These are phyloP conservation scores for Phialophora expanda DNA, from an alignment of 2,329 filamentous ascomycete species.

Conservation along the genomic window DNA sequence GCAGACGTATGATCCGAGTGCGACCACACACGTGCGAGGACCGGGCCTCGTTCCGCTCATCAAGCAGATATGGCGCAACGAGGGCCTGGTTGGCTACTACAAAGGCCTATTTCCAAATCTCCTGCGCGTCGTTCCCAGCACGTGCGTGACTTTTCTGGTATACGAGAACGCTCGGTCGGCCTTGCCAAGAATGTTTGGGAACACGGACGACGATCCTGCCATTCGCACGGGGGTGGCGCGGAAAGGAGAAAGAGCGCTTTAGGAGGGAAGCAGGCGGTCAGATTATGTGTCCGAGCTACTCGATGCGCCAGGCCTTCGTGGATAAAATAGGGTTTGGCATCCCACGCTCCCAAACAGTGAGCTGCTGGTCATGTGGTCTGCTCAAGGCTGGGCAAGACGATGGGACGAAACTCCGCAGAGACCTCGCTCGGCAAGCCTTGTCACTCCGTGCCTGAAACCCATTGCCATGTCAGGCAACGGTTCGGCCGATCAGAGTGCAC, in stretches of 20 bases:
- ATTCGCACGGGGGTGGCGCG: conserved; percentile 12
- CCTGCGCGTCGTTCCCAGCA: conserved; percentile 89
- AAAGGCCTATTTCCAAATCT: conserved; percentile 87
- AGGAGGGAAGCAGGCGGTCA: conserved; percentile 11
- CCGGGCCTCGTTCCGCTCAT: conserved; percentile 71
- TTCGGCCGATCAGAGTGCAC: not conserved
- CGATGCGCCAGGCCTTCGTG: conserved; percentile 10
- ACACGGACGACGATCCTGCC: conserved; percentile 10
- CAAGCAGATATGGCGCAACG: conserved; percentile 74
- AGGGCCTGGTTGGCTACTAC: conserved; percentile 85
- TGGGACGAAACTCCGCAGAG: not conserved
- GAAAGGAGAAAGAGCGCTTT: conserved; percentile 24
- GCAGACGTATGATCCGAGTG: conserved; percentile 74
- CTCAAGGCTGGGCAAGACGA: not conserved
- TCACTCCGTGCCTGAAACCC: not conserved
- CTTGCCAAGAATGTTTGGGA: conserved; percentile 35
- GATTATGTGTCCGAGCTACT: not conserved
- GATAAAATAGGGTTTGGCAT: conserved; percentile 8
- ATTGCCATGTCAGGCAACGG: conserved; percentile 10
- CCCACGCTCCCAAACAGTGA: conserved; percentile 6
- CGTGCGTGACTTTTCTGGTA: conserved; percentile 94
- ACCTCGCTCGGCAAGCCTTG: not conserved
- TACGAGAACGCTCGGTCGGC: conserved; percentile 86
- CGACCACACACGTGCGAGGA: conserved; percentile 20
- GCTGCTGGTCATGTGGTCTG: not conserved